Base-by-base conservation (phyloP, 2,329 filamentous ascomycete genomes). In the Sporothrix mexicana region DNA sequence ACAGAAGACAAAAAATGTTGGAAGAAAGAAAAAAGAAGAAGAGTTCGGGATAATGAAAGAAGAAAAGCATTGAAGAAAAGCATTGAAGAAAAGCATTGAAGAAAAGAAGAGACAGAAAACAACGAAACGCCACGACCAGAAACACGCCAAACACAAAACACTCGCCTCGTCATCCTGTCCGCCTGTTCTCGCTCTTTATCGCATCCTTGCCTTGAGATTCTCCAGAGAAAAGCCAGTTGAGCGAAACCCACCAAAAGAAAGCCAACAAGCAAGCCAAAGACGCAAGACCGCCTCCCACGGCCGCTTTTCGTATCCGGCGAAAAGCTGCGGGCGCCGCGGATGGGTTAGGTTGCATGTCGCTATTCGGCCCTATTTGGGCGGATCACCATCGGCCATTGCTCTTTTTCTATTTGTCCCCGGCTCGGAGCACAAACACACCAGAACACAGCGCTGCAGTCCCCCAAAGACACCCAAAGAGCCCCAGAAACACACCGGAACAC, bases 361-460 rank as follows among this genome's bases (percentile, higher is more conserved):
- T 76, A 76, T 77, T 75, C 74, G 76, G 75, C 74, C 76, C 74
- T 76, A 74, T 76, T 75, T 70, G 66, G 64, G 73, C 73, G 75
- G 75, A 76, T 73, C 74, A 68, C 68, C 72, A 66, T 47, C 5
- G 43, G 45, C 53, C 43, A 47, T 66, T 66, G n/a, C 41, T 73
- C 70, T 72, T 74, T 71, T 72, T 70, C 64, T 72, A 67, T 72
- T 73, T 72, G 71, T 25, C 67, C 61, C 57, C 67, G 41, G 20
- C 59, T 36, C 59, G 49, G 30, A 69, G 45, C 55, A 36, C 66
- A 53, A 45, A 51, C 59, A 17, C 25, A 41, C 23, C 62, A 68
- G 66, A 68, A 51, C 66, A 68, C 45, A 68, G 66, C 66, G 17
- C 66, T 53, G 45, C 69, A 64, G 55, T 23, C 30, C 69, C 43